Percentiles rank a stretch among this genome's conserved stretches.
Evolutionary conservation across 768 basidiomycete genomes (phyloP).

Genomic region (Suillus subaureus): DNA sequence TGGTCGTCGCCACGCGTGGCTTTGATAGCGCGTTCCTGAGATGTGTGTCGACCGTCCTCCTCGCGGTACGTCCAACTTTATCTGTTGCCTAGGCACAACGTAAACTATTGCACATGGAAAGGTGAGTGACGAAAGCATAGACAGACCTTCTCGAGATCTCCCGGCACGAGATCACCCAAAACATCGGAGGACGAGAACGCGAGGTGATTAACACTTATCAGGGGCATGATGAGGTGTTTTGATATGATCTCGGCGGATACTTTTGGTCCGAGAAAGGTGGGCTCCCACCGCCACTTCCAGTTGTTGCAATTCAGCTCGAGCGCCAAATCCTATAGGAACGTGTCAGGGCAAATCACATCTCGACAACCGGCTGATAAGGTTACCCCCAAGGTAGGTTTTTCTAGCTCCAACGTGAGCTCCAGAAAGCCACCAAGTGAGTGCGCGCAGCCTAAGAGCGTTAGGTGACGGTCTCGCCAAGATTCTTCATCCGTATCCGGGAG

Average conservation of each 20-base stretch:
- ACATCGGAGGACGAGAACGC: constrained; percentile 64
- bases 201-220: constrained; percentile 71
- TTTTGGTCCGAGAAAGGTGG: constrained; percentile 62
- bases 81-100: constrained; percentile 56
- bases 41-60: constrained; percentile 70
- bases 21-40: constrained; percentile 70
- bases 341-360: constrained; percentile 16
- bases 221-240: constrained; percentile 74
- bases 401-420: constrained; percentile 60
- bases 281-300: constrained; percentile 84
- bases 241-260: constrained; percentile 73
- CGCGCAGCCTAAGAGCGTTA: constrained; percentile 56
- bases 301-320: constrained; percentile 58
- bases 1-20: constrained; percentile 65
- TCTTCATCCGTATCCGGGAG: constrained; percentile 42
- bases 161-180: constrained; percentile 54
- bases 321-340: constrained; percentile 58
- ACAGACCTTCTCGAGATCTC: constrained; percentile 68
- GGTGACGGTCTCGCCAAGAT: constrained; percentile 56
- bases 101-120: constrained; percentile 12
- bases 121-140: not conserved
- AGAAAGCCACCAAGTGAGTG: constrained; percentile 66
- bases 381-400: constrained; percentile 63
- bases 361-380: constrained; percentile 11
- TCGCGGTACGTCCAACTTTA: constrained; percentile 67